Base-by-base conservation (phyloP, 75 land plant species). In the Gnetum montanum region DNA sequence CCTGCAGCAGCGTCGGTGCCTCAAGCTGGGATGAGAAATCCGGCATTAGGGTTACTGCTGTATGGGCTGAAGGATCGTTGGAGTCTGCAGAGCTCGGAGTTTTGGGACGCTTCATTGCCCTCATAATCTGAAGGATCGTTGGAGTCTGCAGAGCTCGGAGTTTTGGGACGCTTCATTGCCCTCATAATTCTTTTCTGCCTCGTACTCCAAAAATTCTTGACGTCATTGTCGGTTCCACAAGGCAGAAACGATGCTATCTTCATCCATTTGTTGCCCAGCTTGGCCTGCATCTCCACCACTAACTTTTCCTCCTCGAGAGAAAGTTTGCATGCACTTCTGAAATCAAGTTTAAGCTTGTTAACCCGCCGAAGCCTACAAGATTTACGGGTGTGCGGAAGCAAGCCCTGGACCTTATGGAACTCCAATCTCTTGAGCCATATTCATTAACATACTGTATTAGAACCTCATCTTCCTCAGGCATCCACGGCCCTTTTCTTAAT, bases 311-410 rank as follows among this genome's bases (percentile, higher is more conserved):
- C 96, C 48, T 90, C 91, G 4, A 71, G 59, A 8, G 93, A 63
- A 35, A 88, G 84, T 49, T 88, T 88, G 64, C 84, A 77, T 51
- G n/a, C n/a, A n/a, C 43, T 41, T 41, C 16, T 92, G 54, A 92
- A 74, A 63, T 92, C 84, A 38, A 93, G 97, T 56, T 89, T 75
- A 54, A 93, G 98, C 54, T 93, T 88, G 28, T 93, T 93, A 46
- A 93, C 98, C 96, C 96, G 89, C 6, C 98, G 77, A 26, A 93
- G 77, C 43, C 98, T 90, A 67, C 98, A 93, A 12, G 96, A 89
- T 61, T 93, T 93, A 34, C 98, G 96, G 30, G 96, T 85, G 2
- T 96, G 67, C 0, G 73, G 86, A 6, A 93, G 59, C 6, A 89
- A 74, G 3, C 96, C 96, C 70, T 85, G 76, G 91, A 68, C 41